Evolutionary conservation across 2,329 filamentous ascomycete genomes (phyloP).

Genomic region (Diaporthe humulicola): DNA sequence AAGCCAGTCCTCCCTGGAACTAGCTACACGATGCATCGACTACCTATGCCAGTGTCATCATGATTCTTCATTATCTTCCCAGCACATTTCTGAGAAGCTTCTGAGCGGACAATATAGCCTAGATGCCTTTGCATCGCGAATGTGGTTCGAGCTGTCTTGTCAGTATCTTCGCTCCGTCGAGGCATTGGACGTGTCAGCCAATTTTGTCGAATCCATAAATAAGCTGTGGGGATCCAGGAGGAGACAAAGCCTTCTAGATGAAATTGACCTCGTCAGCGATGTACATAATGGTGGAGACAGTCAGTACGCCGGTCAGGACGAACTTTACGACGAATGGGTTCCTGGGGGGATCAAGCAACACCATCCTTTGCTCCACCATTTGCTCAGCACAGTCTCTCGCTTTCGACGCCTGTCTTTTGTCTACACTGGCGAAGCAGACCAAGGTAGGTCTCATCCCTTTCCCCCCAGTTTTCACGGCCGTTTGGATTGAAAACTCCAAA

Average conservation of each 20-base stretch:
- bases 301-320: too few species aligned
- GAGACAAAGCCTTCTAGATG: neutral
- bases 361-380: neutral
- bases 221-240: neutral
- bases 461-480: too few species aligned
- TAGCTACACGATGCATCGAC: conserved; percentile 7
- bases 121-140: neutral
- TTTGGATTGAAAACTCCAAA: too few species aligned
- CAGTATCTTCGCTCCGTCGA: neutral
- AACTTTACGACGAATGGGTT: too few species aligned
- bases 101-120: conserved; percentile 6
- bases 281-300: neutral
- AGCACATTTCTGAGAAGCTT: neutral
- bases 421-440: neutral
- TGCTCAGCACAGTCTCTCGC: neutral
- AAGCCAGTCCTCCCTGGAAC: neutral
- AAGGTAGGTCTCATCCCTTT: neutral
- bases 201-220: neutral
- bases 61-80: neutral
- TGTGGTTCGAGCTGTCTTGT: conserved; percentile 22
- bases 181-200: neutral
- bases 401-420: neutral
- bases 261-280: neutral
- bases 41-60: conserved; percentile 18
- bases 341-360: neutral